A percentile compares a stretch with the other conserved stretches of the same genome.
Conservation (phyloP, 345 rosid species). For the Stellera chamaejasme region DNA sequence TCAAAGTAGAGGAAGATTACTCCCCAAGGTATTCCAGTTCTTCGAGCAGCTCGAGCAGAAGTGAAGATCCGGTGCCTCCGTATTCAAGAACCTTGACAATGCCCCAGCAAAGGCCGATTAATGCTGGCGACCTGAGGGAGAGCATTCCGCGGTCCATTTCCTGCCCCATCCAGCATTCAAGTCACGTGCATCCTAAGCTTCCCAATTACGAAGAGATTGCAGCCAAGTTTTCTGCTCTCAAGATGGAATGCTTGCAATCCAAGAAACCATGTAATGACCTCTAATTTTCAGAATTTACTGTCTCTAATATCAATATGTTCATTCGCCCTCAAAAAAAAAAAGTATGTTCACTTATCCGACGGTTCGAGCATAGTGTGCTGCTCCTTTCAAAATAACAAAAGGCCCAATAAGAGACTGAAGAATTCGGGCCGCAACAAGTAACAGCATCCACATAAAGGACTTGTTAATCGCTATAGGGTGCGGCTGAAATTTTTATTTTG, state of each 20-base stretch:
- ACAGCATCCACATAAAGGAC: too few species aligned
- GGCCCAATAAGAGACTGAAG: too few species aligned
- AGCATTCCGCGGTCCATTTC: slow-evolving; percentile 27
- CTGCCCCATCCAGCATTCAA: slow-evolving; percentile 28
- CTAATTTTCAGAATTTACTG: too few species aligned
- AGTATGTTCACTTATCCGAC: neutral
- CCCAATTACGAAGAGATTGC: slow-evolving; percentile 80
- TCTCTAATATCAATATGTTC: too few species aligned
- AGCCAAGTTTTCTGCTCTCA: slow-evolving; percentile 58
- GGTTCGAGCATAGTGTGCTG: neutral
- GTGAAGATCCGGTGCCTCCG: slow-evolving; percentile 14
- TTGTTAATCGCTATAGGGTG: too few species aligned
- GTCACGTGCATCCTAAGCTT: slow-evolving; percentile 82
- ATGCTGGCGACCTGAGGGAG: neutral
- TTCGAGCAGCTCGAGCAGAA: slow-evolving; percentile 1
- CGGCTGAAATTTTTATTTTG: too few species aligned
- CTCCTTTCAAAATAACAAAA: too few species aligned
- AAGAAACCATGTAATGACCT: neutral
- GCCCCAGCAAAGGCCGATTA: slow-evolving; percentile 40
- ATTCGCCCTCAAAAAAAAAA: too few species aligned
- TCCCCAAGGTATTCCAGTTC: slow-evolving; percentile 9
- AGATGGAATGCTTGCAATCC: slow-evolving; percentile 31
- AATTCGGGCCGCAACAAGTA: too few species aligned
- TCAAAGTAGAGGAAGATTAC: slow-evolving; percentile 3
- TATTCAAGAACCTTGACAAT: slow-evolving; percentile 43